Conservation (phyloP, 192 early-diverging fungal genomes). For the Diversispora epigaea region DNA sequence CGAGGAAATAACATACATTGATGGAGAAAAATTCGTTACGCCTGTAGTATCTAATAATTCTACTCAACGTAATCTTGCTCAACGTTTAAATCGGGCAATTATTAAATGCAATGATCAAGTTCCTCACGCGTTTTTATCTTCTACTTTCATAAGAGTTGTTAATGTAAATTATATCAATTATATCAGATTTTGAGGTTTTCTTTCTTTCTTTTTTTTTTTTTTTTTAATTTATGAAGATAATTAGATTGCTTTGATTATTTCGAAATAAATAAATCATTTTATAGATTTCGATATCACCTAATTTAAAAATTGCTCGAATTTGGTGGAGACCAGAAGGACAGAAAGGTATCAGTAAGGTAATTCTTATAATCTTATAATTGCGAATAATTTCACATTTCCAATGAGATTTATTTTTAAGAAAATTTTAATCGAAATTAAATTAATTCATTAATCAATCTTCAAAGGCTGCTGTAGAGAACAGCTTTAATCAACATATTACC, state of each 20-base stretch:
- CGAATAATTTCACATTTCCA: background rate
- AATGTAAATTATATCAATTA: background rate
- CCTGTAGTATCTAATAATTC: background rate
- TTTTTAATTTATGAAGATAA: background rate
- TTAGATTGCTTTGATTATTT: background rate
- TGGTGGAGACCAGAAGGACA: slow-evolving; percentile 27
- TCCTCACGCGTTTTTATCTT: slow-evolving; percentile 12
- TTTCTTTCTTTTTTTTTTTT: background rate
- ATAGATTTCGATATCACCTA: slow-evolving; percentile 4
- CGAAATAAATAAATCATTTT: background rate
- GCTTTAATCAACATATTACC: background rate
- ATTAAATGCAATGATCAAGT: slow-evolving; percentile 5
- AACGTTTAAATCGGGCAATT: slow-evolving; percentile 9
- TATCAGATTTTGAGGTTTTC: background rate
- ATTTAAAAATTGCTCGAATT: background rate
- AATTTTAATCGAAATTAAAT: background rate
- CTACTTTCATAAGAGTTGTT: background rate
- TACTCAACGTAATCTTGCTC: background rate
- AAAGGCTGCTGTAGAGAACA: slow-evolving; percentile 7
- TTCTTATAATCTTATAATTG: background rate
- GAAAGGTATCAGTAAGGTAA: slow-evolving; percentile 7
- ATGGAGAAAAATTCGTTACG: too few species aligned
- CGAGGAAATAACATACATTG: background rate
- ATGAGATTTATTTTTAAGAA: too few species aligned
- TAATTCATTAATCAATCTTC: background rate